Evolutionary conservation across 768 basidiomycete species (phyloP), one percentile per base, ranked within the genome.

Genomic region (Xerocomellus amylosporus): DNA sequence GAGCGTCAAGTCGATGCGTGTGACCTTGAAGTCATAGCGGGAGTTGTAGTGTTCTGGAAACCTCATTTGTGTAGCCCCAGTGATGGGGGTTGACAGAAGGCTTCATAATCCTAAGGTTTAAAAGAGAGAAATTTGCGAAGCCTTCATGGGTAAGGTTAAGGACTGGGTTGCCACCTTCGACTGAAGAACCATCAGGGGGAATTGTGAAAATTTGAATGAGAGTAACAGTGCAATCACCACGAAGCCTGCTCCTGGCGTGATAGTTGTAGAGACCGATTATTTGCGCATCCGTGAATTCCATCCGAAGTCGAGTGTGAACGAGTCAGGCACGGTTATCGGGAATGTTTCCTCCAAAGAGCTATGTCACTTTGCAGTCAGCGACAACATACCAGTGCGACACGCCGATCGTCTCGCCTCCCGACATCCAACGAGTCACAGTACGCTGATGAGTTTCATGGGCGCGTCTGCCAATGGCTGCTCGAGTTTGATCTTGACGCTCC

Each of bases 71-170:
- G 26, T 47, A 8, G 6, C 8, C 9, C 56, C 52, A 6, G 45
- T 50, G 36, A 34, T 2, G n/a, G 24, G 37, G 33, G n/a, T 59
- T 49, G 13, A 47, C 36, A 5, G 36, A 14, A 15, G 19, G 28
- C 31, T 22, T 17, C 37, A 55, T 36, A 49, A 22, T 8, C 31
- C 28, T 7, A 15, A 6, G 13, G 2, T 17, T 1, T 1, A 1
- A 1, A 10, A 41, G 5, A 1, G 8, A 0, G 1, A 1, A 0
- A 0, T 34, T 1, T 7, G 8, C 0, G 8, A 19, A 0, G 9
- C 43, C 34, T 45, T 55, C 36, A 24, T 51, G 46, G 12, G 58
- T 51, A 28, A 44, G 41, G 8, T 17, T 17, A 37, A 55, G 24
- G 12, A 2, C 3, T 10, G 12, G 8, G 12, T 9, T 10, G 7